A percentile compares a stretch with the other conserved stretches of the same genome.
phyloP scores from a whole-genome alignment of 768 basidiomycete species.

The Calocybe indica region DNA sequence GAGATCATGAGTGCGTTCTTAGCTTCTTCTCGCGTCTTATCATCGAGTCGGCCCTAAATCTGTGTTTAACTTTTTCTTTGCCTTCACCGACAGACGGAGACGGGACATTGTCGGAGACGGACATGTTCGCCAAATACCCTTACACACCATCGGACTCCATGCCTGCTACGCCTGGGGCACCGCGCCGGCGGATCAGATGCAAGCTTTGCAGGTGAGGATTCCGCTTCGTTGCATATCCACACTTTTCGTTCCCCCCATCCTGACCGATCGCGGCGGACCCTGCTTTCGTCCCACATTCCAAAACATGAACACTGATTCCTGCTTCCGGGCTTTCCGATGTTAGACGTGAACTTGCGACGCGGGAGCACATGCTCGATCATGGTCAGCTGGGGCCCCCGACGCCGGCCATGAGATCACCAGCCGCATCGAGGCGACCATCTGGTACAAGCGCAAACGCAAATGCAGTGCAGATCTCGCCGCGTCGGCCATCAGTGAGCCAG shows the following conservation, averaged over 20 bases:
- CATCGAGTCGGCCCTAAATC: constrained; percentile 11
- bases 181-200: constrained; percentile 69
- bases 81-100: constrained; percentile 54
- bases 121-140: constrained; percentile 76
- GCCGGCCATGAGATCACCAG: constrained; percentile 44
- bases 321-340: not conserved
- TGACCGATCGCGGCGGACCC: no score
- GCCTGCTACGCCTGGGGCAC: constrained; percentile 51
- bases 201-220: constrained; percentile 76
- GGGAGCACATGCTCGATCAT: constrained; percentile 94
- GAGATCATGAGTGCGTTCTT: constrained; percentile 70
- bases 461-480: not conserved
- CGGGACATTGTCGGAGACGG: constrained; percentile 53
- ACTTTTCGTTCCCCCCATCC: not conserved
- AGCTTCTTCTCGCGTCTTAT: not conserved
- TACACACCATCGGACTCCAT: constrained; percentile 56
- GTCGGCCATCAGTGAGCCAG: constrained; percentile 18
- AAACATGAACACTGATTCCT: no score
- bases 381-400: constrained; percentile 71
- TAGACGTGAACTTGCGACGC: constrained; percentile 78
- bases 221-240: not conserved
- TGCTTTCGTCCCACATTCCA: no score
- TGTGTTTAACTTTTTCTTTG: constrained; percentile 5
- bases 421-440: constrained; percentile 17
- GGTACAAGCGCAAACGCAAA: not conserved